Base-by-base conservation (phyloP, 441 rosid species). In the Isatis lusitanica region DNA sequence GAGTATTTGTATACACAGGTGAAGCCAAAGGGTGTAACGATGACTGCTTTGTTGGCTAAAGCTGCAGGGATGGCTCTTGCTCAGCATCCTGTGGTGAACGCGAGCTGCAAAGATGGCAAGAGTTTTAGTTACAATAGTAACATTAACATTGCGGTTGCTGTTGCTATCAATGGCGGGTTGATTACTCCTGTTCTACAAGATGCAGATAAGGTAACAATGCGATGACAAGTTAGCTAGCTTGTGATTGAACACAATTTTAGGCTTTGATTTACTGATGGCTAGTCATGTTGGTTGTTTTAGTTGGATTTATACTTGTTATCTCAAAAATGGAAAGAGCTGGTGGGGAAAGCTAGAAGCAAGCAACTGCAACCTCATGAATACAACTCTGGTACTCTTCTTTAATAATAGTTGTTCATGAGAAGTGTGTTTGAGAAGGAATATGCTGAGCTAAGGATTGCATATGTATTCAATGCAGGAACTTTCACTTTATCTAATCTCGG, bases 131-230 rank as follows among this genome's bases (percentile, higher is more conserved):
- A 91, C 76, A 93, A 91, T 64, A 75, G 79, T 71, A 91, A 65
- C 68, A 85, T 93, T 63, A 93, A 93, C 88, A 83, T 95, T 61
- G 98, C 98, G 0, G 97, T 95, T 30, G 99, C 99, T 0, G 99
- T 95, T 74, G 98, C 99, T 26, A 86, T 93, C 71, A 84, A 88
- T 79, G 99, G 99, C 12, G 97, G 99, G 17, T 71, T 95, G 87
- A 95, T 95, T 47, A 95, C 99, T 24, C 99, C 98, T 74, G 97
- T 95, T 76, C 96, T 95, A 65, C 97, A 87, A 82, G 97, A 91
- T 78, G 98, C 97, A 0, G 97, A 93, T 75, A 95, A 95, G 95
- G 98, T 95, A 65, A 61, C 56, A 46, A 59, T 42, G 61, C 21
- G 1, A 8, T 39, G 66, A 31, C n/a, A 18, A 36, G 59, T 52